phyloP scores from a whole-genome alignment of 139 green algal species.

The Chlamydomonas sp. region DNA sequence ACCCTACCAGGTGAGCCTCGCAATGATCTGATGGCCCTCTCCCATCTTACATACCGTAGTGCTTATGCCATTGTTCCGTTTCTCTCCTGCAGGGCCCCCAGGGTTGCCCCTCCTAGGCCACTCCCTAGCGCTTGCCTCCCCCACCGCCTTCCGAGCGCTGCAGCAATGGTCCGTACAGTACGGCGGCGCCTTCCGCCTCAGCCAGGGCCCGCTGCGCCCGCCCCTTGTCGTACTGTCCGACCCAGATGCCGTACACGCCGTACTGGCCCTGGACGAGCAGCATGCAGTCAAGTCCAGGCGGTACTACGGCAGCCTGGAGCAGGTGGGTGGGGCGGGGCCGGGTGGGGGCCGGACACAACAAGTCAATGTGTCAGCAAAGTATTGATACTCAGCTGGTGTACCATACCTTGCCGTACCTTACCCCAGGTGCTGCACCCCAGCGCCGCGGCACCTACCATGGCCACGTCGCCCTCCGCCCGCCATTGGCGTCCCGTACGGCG shows the following conservation, averaged over 20 bases:
- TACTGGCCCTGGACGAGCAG: conserved; percentile 8
- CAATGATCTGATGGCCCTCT: too few relatives aligned
- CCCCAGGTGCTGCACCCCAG: conserved; percentile 35
- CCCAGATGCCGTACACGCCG: conserved; percentile 17
- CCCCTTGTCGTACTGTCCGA: conserved; percentile 40
- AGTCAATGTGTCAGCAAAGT: too few relatives aligned
- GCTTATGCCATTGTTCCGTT: too few relatives aligned
- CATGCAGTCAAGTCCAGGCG: conserved; percentile 12
- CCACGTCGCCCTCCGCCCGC: not conserved
- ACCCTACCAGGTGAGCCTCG: too few relatives aligned
- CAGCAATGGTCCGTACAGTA: not conserved
- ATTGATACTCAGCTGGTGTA: not conserved
- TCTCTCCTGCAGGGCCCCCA: not conserved
- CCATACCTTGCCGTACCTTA: not conserved
- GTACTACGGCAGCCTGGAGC: not conserved
- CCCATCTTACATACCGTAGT: too few relatives aligned
- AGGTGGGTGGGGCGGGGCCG: not conserved
- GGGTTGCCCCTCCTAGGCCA: conserved; percentile 9
- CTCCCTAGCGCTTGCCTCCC: not conserved
- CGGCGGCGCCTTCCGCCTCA: not conserved
- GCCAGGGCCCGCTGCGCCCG: not conserved
- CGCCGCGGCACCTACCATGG: not conserved
- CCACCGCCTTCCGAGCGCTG: not conserved
- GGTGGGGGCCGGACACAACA: too few relatives aligned
- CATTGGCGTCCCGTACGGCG: conserved; percentile 3